Evolutionary conservation across 2,329 filamentous ascomycete genomes (phyloP).

Genomic region (Ascochyta rabiei): DNA sequence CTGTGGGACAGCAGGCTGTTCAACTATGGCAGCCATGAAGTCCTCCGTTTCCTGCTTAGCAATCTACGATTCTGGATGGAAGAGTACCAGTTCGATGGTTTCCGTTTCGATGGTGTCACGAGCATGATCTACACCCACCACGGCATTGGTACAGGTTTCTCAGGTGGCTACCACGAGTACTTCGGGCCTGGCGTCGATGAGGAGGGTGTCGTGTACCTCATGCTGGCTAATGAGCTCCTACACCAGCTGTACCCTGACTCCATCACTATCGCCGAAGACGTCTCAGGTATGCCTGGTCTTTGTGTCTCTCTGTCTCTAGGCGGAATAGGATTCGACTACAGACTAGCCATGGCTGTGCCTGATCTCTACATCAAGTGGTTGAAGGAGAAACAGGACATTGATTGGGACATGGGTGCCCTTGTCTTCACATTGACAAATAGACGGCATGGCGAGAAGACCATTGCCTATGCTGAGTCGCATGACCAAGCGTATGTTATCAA

Average conservation of each 20-base stretch:
- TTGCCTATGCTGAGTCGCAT: slow-evolving; percentile 95
- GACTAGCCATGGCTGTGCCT: slow-evolving; percentile 95
- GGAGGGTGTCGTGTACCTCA: slow-evolving; percentile 92
- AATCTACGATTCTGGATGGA: slow-evolving; percentile 99
- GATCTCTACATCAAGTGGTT: slow-evolving; percentile 99
- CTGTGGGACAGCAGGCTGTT: slow-evolving; percentile 96
- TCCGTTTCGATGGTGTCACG: slow-evolving; percentile 96
- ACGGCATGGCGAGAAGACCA: slow-evolving; percentile 95
- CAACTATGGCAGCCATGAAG: slow-evolving; percentile 95
- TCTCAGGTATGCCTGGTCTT: slow-evolving; percentile 97
- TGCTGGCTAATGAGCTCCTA: slow-evolving; percentile 95
- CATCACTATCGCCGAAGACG: slow-evolving; percentile 95
- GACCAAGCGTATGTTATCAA: slow-evolving; percentile 82
- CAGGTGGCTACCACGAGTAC: slow-evolving; percentile 97
- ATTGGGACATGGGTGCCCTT: slow-evolving; percentile 89
- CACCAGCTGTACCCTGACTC: slow-evolving; percentile 85
- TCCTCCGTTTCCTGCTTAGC: slow-evolving; percentile 91
- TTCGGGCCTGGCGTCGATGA: slow-evolving; percentile 89
- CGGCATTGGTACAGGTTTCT: slow-evolving; percentile 96
- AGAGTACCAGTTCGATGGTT: slow-evolving; percentile 94
- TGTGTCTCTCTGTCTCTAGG: slow-evolving; percentile 85
- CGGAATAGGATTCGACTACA: slow-evolving; percentile 95
- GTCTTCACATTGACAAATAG: slow-evolving; percentile 89
- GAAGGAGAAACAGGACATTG: slow-evolving; percentile 87
- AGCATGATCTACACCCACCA: slow-evolving; percentile 98